phyloP scores from a whole-genome alignment of 2,329 filamentous ascomycete genomes.

The Sclerotinia nivalis region DNA sequence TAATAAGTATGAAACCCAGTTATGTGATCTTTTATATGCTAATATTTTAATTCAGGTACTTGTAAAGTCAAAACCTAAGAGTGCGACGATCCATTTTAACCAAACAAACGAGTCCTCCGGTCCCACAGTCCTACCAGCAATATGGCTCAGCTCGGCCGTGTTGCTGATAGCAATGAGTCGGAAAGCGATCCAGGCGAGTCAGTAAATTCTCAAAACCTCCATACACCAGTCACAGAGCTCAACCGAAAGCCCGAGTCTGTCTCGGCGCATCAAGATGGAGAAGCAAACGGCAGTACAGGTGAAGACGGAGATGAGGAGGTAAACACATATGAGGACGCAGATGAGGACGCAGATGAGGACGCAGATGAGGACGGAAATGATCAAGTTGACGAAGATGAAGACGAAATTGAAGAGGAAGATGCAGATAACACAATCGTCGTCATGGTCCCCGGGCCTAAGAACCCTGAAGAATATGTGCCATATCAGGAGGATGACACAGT shows the following conservation, averaged over 20 bases:
- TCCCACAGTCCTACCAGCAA: background rate
- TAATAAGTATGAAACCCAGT: background rate
- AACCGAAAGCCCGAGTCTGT: constrained; percentile 29
- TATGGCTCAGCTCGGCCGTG: background rate
- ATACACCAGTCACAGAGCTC: constrained; percentile 26
- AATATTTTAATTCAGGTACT: background rate
- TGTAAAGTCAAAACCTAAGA: background rate
- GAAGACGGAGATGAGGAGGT: background rate
- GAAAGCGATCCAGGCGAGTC: constrained; percentile 21
- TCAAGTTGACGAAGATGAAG: background rate
- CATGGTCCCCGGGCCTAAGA: constrained; percentile 33
- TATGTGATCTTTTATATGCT: background rate
- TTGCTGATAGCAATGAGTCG: constrained; percentile 30
- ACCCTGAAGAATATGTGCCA: constrained; percentile 38
- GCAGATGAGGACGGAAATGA: background rate
- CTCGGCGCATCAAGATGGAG: constrained; percentile 34
- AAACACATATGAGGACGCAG: background rate
- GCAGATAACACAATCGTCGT: constrained; percentile 30
- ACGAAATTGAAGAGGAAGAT: background rate
- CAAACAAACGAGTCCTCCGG: background rate
- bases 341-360: background rate
- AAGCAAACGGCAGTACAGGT: background rate
- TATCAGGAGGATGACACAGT: constrained; percentile 39
- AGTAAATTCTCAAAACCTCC: background rate
- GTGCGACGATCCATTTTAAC: background rate